Conservation (phyloP, 2,329 filamentous ascomycete species). For the Botrytis cinerea region DNA sequence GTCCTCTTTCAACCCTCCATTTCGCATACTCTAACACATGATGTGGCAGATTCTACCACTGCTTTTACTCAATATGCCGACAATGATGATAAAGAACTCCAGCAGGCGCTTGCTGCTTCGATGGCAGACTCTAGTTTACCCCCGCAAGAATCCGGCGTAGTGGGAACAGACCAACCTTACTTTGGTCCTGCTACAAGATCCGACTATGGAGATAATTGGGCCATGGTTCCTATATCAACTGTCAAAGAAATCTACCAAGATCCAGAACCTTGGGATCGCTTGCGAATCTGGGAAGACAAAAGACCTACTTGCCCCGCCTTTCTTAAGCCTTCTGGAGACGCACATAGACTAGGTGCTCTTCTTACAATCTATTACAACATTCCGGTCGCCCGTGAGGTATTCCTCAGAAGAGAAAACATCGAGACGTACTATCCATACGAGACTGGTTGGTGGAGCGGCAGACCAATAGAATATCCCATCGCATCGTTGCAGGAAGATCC, state of each 20-base stretch:
- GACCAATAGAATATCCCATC: slow-evolving; percentile 45
- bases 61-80: slow-evolving; percentile 34
- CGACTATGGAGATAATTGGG: slow-evolving; percentile 61
- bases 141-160: slow-evolving; percentile 55
- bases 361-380: slow-evolving; percentile 63
- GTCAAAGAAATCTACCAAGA: slow-evolving; percentile 39
- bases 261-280: slow-evolving; percentile 46
- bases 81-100: slow-evolving; percentile 54
- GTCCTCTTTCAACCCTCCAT: neutral
- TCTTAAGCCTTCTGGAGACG: slow-evolving; percentile 47
- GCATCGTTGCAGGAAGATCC: slow-evolving; percentile 27
- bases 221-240: slow-evolving; percentile 51
- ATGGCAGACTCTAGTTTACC: slow-evolving; percentile 52
- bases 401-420: slow-evolving; percentile 49
- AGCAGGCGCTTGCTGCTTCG: slow-evolving; percentile 58
- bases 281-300: slow-evolving; percentile 44
- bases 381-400: slow-evolving; percentile 56
- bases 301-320: slow-evolving; percentile 58
- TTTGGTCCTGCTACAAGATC: slow-evolving; percentile 62
- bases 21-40: neutral
- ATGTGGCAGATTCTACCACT: slow-evolving; percentile 32
- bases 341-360: slow-evolving; percentile 51
- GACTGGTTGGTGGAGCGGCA: slow-evolving; percentile 63
- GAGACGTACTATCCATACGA: slow-evolving; percentile 56
- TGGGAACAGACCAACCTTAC: slow-evolving; percentile 45